Evolutionary conservation across 441 rosid species (phyloP), one percentile per base, ranked within the genome.

Genomic region (Capsella rubella): DNA sequence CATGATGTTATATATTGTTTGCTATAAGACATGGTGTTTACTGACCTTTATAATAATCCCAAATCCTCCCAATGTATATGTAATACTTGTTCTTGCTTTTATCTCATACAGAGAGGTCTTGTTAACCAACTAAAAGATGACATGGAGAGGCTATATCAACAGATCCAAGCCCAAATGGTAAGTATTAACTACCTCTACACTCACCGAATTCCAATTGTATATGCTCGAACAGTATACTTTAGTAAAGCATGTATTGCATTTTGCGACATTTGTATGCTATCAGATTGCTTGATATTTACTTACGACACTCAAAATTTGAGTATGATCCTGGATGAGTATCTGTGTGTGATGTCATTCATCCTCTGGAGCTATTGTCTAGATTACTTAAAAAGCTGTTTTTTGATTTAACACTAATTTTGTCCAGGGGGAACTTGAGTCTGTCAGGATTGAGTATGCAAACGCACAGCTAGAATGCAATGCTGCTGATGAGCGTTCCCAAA

Each of bases 51-150:
- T 32, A 50, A 50, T 58, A 37, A 39, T 49, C 28, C 28, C 52
- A 11, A 31, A 42, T 58, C 37, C 6, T 39, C 27, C 46, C 57
- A 65, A 13, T 56, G 45, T 25, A 14, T 32, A 67, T 59, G 43
- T 57, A 61, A 52, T 65, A 59, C 42, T 70, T 78, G 10, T 55
- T 76, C 21, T 50, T n/a, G 16, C 39, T 62, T 65, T 47, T 77
- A 49, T 76, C 67, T 78, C 61, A 53, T 63, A 50, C 87, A 92
- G 99, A 87, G 99, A 89, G 81, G 89, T 78, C 80, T 81, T 83
- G 93, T 93, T 81, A 90, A 93, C 88, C 95, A 89, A 84, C 87
- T 95, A 55, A 95, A 95, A 77, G 90, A 83, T 68, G 97, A 95
- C 70, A 89, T 91, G 91, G 97, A 86, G 78, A 82, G 72, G 72